A percentile compares a stretch with the other conserved stretches of the same genome.
Conservation (phyloP, 441 rosid species). For the Gossypium gossypioides region DNA sequence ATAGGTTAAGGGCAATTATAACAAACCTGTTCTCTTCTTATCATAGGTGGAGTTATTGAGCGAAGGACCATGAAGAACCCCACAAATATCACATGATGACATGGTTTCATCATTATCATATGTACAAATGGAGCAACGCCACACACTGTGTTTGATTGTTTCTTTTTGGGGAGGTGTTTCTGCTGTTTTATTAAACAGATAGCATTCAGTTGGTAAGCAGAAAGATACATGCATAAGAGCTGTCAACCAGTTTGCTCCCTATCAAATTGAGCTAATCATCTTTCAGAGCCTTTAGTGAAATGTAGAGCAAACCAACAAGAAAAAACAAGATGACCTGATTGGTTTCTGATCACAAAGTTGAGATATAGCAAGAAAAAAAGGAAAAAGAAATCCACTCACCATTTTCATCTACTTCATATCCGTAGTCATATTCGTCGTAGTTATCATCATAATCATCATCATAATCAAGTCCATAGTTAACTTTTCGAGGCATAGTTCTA, state of each 20-base stretch:
- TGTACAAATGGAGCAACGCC: constrained; percentile 85
- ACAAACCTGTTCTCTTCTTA: constrained; percentile 45
- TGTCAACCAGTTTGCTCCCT: not conserved
- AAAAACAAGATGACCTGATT: not conserved
- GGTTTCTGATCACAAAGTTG: not conserved
- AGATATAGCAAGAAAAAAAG: not conserved
- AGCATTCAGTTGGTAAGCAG: not conserved
- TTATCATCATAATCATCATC: constrained; percentile 21
- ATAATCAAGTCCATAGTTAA: constrained; percentile 27
- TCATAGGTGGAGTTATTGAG: constrained; percentile 23
- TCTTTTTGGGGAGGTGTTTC: constrained; percentile 32
- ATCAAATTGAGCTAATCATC: not conserved
- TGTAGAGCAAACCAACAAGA: constrained; percentile 2
- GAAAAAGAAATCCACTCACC: constrained; percentile 20
- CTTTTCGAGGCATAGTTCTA: constrained; percentile 48
- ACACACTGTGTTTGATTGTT: constrained; percentile 21
- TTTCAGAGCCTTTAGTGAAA: not conserved
- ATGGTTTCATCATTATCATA: constrained; percentile 70
- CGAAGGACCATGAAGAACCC: constrained; percentile 60
- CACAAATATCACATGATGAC: constrained; percentile 78
- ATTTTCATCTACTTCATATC: constrained; percentile 16
- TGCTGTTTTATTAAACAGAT: constrained; percentile 21
- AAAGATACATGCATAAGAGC: not conserved
- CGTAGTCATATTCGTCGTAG: constrained; percentile 25
- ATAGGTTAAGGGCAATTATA: not conserved